Percentiles rank a stretch among this genome's conserved stretches.
Evolutionary conservation across 2,329 filamentous ascomycete species (phyloP).

Genomic region (Fusarium chlamydosporum): DNA sequence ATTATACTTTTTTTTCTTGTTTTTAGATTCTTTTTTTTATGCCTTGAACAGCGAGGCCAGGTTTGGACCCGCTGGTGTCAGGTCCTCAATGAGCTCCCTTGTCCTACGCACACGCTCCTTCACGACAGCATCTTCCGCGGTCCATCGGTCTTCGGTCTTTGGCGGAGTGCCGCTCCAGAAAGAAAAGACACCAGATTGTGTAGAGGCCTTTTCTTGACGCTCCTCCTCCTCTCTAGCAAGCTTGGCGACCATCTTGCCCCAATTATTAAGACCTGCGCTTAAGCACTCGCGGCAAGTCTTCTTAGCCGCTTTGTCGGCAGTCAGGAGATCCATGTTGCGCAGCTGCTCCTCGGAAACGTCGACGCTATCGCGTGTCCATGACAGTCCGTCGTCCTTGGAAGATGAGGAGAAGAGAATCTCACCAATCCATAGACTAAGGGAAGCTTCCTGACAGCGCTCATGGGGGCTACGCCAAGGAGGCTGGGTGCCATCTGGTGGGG

Average conservation of each 20-base stretch:
- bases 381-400: constrained; percentile 77
- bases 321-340: constrained; percentile 57
- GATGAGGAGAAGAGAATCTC: constrained; percentile 85
- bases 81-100: constrained; percentile 66
- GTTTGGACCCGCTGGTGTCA: constrained; percentile 56
- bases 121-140: constrained; percentile 68
- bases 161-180: constrained; percentile 57
- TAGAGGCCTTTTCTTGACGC: constrained; percentile 54
- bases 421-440: constrained; percentile 89
- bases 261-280: constrained; percentile 81
- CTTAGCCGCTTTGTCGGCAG: constrained; percentile 50
- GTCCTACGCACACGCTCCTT: constrained; percentile 66
- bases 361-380: constrained; percentile 92
- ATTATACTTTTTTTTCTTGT: constrained; percentile 9
- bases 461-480: constrained; percentile 74
- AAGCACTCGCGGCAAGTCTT: constrained; percentile 83
- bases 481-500: constrained; percentile 77
- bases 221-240: constrained; percentile 69
- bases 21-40: constrained; percentile 48
- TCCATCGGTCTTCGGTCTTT: constrained; percentile 62
- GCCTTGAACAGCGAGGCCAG: constrained; percentile 59
- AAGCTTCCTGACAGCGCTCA: constrained; percentile 86
- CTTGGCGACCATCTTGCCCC: constrained; percentile 82
- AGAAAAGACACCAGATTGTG: constrained; percentile 53
- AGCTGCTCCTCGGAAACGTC: constrained; percentile 81